phyloP scores from a whole-genome alignment of 371 early-diverging fungal genomes.

The Globomyces sp. region DNA sequence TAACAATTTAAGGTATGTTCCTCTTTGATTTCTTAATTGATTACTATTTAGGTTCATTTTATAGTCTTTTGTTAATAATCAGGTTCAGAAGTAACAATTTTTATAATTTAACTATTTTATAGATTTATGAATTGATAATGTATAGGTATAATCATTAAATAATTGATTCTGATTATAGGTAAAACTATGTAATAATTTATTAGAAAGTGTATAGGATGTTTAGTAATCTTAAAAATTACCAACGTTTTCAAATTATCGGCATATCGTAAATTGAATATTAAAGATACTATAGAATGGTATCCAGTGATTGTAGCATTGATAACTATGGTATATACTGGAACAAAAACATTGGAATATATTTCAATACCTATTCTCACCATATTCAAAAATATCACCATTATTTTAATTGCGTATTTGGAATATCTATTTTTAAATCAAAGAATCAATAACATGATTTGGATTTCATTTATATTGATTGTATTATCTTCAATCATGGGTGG shows the following conservation, averaged over 20 bases:
- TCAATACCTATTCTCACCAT: constrained; percentile 96
- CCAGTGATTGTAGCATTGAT: constrained; percentile 82
- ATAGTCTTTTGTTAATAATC: too few species aligned
- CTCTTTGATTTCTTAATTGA: too few species aligned
- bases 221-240: too few species aligned
- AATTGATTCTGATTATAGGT: constrained; percentile 31
- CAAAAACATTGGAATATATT: constrained; percentile 90
- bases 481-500: constrained; percentile 93
- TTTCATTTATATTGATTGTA: constrained; percentile 90
- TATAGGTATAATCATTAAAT: too few species aligned
- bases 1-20: constrained; percentile 32
- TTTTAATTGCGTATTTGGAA: constrained; percentile 95
- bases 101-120: too few species aligned
- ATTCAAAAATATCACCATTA: constrained; percentile 98
- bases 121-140: too few species aligned
- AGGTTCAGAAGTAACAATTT: too few species aligned
- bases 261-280: constrained; percentile 59
- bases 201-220: too few species aligned
- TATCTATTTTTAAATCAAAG: constrained; percentile 68
- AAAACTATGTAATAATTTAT: constrained; percentile 1
- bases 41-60: too few species aligned
- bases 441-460: constrained; percentile 74
- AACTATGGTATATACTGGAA: constrained; percentile 97
- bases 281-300: constrained; percentile 79
- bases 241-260: constrained; percentile 5